A percentile compares a stretch with the other conserved stretches of the same genome.
These are phyloP conservation scores for Isochrysis galbana DNA, from an alignment of 78 protist species.

Conservation along the genomic window DNA sequence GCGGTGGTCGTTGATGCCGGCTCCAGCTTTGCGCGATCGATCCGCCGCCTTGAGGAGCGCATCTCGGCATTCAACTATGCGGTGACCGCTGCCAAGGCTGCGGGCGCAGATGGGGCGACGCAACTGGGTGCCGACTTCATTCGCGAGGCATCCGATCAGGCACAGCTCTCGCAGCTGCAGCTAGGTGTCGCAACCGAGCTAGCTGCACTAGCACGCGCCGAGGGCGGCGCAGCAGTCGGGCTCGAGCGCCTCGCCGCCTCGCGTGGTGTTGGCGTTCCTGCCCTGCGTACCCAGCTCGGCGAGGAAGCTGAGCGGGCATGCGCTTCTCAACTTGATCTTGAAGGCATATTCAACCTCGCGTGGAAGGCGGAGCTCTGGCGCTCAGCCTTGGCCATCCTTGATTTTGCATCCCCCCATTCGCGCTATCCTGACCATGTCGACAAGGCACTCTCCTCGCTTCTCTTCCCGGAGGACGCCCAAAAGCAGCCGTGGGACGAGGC, in stretches of 20 bases:
- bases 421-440: neutral
- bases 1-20: neutral
- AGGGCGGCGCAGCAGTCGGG: neutral
- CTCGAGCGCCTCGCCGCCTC: neutral
- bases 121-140: neutral
- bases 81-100: neutral
- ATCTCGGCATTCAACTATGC: neutral
- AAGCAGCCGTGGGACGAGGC: neutral
- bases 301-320: neutral
- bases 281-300: neutral
- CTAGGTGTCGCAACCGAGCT: neutral
- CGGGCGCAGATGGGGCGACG: neutral
- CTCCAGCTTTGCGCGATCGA: neutral
- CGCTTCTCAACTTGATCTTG: neutral
- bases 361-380: neutral
- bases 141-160: neutral
- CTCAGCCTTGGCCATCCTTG: neutral
- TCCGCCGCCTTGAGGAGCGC: neutral
- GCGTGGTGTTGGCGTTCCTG: neutral
- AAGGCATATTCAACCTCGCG: neutral
- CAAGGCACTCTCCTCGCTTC: neutral
- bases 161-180: neutral
- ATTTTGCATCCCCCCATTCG: neutral
- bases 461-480: neutral
- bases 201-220: neutral